Evolutionary conservation across 2,329 filamentous ascomycete genomes (phyloP).

Genomic region (Ilyonectria destructans): DNA sequence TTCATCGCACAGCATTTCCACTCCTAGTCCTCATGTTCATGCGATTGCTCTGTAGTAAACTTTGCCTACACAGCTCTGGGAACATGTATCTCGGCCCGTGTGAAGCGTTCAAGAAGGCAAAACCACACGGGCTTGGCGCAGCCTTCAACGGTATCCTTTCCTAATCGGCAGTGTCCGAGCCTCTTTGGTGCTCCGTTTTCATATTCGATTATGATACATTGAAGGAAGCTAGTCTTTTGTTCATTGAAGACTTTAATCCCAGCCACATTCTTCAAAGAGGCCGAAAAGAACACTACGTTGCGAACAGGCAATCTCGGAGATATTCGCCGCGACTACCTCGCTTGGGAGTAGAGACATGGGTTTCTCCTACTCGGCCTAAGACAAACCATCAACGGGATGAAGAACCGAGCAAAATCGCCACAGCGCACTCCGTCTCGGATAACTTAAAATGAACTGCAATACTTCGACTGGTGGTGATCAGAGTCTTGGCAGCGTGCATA

Average conservation of each 20-base stretch:
- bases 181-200: constrained; percentile 8
- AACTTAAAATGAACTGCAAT: too few species aligned
- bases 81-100: too few species aligned
- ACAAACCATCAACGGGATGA: too few species aligned
- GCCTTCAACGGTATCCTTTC: not conserved
- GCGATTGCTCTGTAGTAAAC: too few species aligned
- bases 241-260: constrained; percentile 7
- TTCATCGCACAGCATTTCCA: not conserved
- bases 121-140: not conserved
- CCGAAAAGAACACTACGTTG: constrained; percentile 7
- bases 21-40: too few species aligned
- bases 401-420: too few species aligned
- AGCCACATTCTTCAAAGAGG: not conserved
- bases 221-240: not conserved
- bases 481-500: too few species aligned
- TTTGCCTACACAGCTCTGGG: too few species aligned
- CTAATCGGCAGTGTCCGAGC: constrained; percentile 12
- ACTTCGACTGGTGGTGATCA: too few species aligned
- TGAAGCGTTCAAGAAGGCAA: not conserved
- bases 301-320: too few species aligned
- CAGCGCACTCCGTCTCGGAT: too few species aligned
- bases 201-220: constrained; percentile 5
- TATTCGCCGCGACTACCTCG: not conserved
- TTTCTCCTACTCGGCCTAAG: too few species aligned
- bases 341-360: not conserved